Evolutionary conservation across 2,329 filamentous ascomycete genomes (phyloP).

Genomic region (Stemphylium lycopersici): DNA sequence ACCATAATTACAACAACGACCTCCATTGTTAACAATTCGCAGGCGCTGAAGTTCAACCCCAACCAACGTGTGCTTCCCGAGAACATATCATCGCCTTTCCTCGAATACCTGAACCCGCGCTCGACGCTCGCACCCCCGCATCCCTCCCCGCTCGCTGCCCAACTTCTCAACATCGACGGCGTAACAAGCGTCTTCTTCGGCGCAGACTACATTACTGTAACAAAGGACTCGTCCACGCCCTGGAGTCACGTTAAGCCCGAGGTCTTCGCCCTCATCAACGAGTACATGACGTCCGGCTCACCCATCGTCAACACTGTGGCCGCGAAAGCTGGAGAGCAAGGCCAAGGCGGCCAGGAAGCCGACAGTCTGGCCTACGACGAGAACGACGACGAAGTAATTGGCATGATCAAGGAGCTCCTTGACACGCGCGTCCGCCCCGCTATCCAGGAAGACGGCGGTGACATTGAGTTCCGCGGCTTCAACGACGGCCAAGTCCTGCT

Average conservation of each 20-base stretch:
- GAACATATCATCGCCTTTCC: constrained; percentile 73
- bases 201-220: constrained; percentile 94
- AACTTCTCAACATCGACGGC: constrained; percentile 91
- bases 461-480: constrained; percentile 95
- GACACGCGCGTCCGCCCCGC: constrained; percentile 94
- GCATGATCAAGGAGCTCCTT: constrained; percentile 97
- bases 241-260: constrained; percentile 97
- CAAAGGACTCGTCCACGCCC: constrained; percentile 83
- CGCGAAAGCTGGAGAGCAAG: constrained; percentile 60
- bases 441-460: constrained; percentile 96
- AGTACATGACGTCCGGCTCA: constrained; percentile 84
- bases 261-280: constrained; percentile 92
- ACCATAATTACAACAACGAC: background rate
- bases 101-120: constrained; percentile 90
- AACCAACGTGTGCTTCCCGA: constrained; percentile 85
- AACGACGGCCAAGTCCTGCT: constrained; percentile 81
- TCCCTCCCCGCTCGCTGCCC: constrained; percentile 87
- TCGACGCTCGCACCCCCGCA: constrained; percentile 87
- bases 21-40: background rate
- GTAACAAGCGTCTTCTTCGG: constrained; percentile 96
- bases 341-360: constrained; percentile 58
- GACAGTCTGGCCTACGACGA: constrained; percentile 85
- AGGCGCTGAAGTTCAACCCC: constrained; percentile 89
- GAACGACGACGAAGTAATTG: constrained; percentile 90
- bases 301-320: constrained; percentile 76